Evolutionary conservation across 345 rosid genomes (phyloP).

Genomic region (Pistacia integerrima): DNA sequence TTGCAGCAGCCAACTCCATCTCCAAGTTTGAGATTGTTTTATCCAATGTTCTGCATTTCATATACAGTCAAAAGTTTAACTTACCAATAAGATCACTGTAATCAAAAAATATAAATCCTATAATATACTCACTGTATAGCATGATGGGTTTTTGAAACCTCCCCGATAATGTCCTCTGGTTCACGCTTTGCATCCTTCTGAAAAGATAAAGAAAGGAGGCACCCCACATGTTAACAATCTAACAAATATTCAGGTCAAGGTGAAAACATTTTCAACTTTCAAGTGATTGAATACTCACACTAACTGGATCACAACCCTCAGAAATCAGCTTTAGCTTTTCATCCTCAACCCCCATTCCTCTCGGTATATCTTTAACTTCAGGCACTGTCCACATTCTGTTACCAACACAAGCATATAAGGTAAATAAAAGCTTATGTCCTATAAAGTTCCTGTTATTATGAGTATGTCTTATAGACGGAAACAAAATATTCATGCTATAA

Average conservation of each 20-base stretch:
- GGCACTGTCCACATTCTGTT: slow-evolving; percentile 86
- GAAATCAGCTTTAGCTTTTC: slow-evolving; percentile 59
- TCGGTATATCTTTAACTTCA: slow-evolving; percentile 54
- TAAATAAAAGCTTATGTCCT: background rate
- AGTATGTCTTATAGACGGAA: background rate
- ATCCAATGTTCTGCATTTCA: slow-evolving; percentile 60
- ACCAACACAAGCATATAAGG: slow-evolving; percentile 9
- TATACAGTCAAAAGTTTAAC: slow-evolving; percentile 13
- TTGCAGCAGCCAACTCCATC: slow-evolving; percentile 86
- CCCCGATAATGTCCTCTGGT: slow-evolving; percentile 56
- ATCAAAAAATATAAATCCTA: background rate
- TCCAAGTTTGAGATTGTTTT: slow-evolving; percentile 80
- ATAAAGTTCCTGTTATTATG: background rate
- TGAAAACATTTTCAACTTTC: background rate
- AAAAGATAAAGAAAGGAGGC: background rate
- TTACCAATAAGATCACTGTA: slow-evolving; percentile 18
- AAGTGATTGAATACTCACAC: slow-evolving; percentile 43
- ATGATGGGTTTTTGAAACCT: slow-evolving; percentile 71
- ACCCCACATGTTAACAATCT: slow-evolving; percentile 14
- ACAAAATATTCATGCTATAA: background rate
- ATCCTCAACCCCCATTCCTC: slow-evolving; percentile 39
- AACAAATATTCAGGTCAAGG: slow-evolving; percentile 1
- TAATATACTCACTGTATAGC: slow-evolving; percentile 64
- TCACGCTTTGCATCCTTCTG: slow-evolving; percentile 61
- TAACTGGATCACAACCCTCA: slow-evolving; percentile 69